Evolutionary conservation across 257 asterid species (phyloP).

Genomic region (Pogostemon cablin): DNA sequence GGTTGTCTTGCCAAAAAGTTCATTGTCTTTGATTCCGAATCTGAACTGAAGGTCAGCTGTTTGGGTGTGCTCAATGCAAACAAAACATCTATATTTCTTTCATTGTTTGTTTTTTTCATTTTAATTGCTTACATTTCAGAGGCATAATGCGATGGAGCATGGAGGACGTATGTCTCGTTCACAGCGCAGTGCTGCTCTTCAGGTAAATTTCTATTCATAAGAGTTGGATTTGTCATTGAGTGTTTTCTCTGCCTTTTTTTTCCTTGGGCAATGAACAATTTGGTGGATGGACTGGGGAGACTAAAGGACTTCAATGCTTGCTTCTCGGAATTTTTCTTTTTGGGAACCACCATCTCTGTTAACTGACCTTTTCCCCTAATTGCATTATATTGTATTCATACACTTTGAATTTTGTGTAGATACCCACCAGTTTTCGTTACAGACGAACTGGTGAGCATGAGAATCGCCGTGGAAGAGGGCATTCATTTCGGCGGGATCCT

Average conservation of each 20-base stretch:
- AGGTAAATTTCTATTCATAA: conserved; percentile 52
- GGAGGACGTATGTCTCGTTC: conserved; percentile 98
- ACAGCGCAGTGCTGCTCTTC: conserved; percentile 94
- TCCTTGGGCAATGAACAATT: neutral
- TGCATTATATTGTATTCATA: conserved; percentile 22
- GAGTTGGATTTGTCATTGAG: conserved; percentile 3
- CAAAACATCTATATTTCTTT: neutral
- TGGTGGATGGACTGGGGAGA: conserved; percentile 1
- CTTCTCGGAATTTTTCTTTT: neutral
- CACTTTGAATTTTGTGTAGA: conserved; percentile 44
- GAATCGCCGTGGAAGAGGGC: conserved; percentile 77
- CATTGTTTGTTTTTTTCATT: conserved; percentile 16
- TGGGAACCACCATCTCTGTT: conserved; percentile 4
- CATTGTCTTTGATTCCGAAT: conserved; percentile 73
- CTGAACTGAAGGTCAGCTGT: conserved; percentile 78
- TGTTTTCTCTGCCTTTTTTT: neutral
- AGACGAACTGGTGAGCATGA: conserved; percentile 72
- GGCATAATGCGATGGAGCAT: conserved; percentile 90
- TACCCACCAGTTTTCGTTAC: conserved; percentile 92
- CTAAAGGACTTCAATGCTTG: conserved; percentile 15
- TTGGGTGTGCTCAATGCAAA: conserved; percentile 7
- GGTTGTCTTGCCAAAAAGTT: conserved; percentile 88
- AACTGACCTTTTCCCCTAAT: conserved; percentile 6
- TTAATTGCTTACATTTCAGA: conserved; percentile 51
- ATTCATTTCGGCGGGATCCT: conserved; percentile 66